phyloP scores from a whole-genome alignment of 805 yeast species.

The Ogataea nitratoaversa region DNA sequence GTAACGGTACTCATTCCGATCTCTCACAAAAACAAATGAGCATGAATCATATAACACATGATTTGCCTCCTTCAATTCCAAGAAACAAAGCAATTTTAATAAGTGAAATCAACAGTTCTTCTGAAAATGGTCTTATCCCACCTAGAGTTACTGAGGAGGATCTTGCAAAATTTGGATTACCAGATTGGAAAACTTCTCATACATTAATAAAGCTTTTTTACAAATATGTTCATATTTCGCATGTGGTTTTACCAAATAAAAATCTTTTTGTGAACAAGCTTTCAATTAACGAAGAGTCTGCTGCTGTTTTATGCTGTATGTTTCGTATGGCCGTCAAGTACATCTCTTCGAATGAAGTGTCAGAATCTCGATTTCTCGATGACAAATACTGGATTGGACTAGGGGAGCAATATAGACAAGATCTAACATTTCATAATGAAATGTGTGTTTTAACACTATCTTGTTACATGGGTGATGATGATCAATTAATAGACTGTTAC shows the following conservation, averaged over 20 bases:
- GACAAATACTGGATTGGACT: conserved; percentile 36
- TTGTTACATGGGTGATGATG: conserved; percentile 24
- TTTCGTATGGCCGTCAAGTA: conserved; percentile 32
- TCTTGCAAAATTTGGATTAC: conserved; percentile 32
- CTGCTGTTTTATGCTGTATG: conserved; percentile 28
- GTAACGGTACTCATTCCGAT: neutral
- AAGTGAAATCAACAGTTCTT: neutral
- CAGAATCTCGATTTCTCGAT: conserved; percentile 24
- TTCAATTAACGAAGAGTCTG: conserved; percentile 28
- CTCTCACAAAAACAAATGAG: neutral
- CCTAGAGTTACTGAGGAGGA: conserved; percentile 26
- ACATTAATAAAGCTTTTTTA: conserved; percentile 36
- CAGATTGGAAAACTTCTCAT: conserved; percentile 31
- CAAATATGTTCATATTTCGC: conserved; percentile 36
- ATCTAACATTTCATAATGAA: conserved; percentile 24
- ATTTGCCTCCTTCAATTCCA: neutral
- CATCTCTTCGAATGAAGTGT: conserved; percentile 24
- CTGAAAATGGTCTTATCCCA: neutral
- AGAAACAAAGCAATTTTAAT: neutral
- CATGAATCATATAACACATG: neutral
- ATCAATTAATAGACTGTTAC: conserved; percentile 15
- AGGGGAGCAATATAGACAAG: conserved; percentile 31
- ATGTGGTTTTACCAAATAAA: conserved; percentile 35
- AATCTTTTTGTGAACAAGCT: conserved; percentile 28
- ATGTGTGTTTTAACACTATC: conserved; percentile 27